Evolutionary conservation across 805 yeast species (phyloP), one percentile per base, ranked within the genome.

Genomic region (Zygoascus ofunaensis): DNA sequence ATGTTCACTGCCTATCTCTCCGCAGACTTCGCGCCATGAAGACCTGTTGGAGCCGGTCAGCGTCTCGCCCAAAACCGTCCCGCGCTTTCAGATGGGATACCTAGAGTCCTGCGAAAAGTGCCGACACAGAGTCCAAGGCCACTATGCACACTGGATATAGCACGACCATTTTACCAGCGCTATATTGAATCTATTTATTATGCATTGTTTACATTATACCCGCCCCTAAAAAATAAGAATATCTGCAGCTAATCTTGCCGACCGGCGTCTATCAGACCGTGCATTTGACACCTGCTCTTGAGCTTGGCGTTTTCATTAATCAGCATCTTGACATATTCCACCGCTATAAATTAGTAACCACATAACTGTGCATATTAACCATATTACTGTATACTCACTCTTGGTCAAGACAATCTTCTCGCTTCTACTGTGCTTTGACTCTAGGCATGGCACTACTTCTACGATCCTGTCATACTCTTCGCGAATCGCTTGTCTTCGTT

Each of bases 401-500:
- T 57, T 85, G 82, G 14, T 77, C 46, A 87, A 71, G 8, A 89
- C 84, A 15, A 78, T 70, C 28, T 85, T 71, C 56, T 89, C 97
- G 0, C 94, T 82, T 36, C 96, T 67, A 44, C 82, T 78, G 53
- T 90, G 95, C 20, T 69, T 66, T n/a, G 71, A 70, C 1, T 74
- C 69, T 36, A 89, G 65, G 5, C 74, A 78, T 0, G 97, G 97
- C 1, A 92, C 87, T 5, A 85, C 60, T 1, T 72, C 69, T 0
- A 87, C 89, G 19, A 89, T 69, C 44, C 73, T 74, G 54, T 84
- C 94, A 56, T 86, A 89, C 7, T 87, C 89, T 7, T 79, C 74
- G 37, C 97, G 69, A 19, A 90, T 86, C 35, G 89, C 86, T 51
- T 80, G 86, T 49, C 97, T 70, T 55, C 97, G 70, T 56, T 82